Evolutionary conservation across 176 grass and related monocot genomes (phyloP).

Genomic region (Avena sativa): DNA sequence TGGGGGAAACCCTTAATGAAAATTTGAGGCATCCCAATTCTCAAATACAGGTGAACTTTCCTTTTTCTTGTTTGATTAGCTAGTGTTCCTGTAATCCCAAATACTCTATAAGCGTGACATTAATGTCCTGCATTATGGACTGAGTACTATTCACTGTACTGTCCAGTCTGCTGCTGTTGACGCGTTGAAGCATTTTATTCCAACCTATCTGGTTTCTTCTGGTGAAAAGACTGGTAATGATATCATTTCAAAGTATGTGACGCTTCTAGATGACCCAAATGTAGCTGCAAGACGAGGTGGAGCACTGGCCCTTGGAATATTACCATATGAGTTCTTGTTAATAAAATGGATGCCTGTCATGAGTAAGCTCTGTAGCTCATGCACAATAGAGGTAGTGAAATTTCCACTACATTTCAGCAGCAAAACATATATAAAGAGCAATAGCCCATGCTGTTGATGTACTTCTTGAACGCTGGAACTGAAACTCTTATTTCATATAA

Average conservation of each 20-base stretch:
- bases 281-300: conserved; percentile 95
- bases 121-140: conserved; percentile 34
- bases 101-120: conserved; percentile 11
- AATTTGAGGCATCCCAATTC: conserved; percentile 93
- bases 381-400: conserved; percentile 78
- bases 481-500: conserved; percentile 40
- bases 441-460: conserved; percentile 23
- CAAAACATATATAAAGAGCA: conserved; percentile 7
- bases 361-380: conserved; percentile 85
- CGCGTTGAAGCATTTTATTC: conserved; percentile 88
- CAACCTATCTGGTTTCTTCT: conserved; percentile 76
- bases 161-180: conserved; percentile 77
- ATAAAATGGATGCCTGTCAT: conserved; percentile 77
- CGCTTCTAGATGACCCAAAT: conserved; percentile 88
- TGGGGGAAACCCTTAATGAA: conserved; percentile 94
- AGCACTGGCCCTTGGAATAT: conserved; percentile 83
- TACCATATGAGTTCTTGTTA: conserved; percentile 81
- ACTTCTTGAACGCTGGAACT: conserved; percentile 39
- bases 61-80: conserved; percentile 34
- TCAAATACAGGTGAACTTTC: conserved; percentile 83
- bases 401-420: conserved; percentile 24
- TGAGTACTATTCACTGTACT: conserved; percentile 47
- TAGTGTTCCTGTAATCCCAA: conserved; percentile 1
- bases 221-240: conserved; percentile 65
- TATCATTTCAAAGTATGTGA: conserved; percentile 68